Conservation (phyloP, 106 monocot species). For the Apostasia ramifera region DNA sequence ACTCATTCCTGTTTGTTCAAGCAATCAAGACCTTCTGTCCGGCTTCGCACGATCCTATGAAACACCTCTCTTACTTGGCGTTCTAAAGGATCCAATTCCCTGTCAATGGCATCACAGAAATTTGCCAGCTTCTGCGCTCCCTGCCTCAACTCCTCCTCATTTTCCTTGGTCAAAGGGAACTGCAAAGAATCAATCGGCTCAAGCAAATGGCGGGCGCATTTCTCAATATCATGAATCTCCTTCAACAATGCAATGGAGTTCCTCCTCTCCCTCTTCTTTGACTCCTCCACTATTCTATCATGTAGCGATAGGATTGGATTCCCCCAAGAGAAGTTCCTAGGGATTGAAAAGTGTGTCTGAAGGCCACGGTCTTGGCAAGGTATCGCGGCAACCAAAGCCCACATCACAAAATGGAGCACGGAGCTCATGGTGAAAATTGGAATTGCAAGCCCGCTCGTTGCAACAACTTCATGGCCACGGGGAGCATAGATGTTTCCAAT, state of each 20-base stretch:
- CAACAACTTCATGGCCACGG: conserved; percentile 27
- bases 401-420: conserved; percentile 46
- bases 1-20: conserved; percentile 4
- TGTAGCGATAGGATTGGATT: conserved; percentile 21
- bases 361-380: conserved; percentile 68
- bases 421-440: conserved; percentile 49
- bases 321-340: conserved; percentile 42
- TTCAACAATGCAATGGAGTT: conserved; percentile 41
- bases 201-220: conserved; percentile 22
- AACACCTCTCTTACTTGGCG: conserved; percentile 64
- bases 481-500: conserved; percentile 45
- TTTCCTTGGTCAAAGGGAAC: conserved; percentile 38
- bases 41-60: conserved; percentile 43
- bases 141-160: conserved; percentile 39
- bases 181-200: conserved; percentile 38
- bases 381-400: conserved; percentile 49
- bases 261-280: conserved; percentile 56
- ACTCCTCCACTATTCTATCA: conserved; percentile 50
- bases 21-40: conserved; percentile 51
- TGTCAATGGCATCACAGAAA: conserved; percentile 33
- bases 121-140: conserved; percentile 18
- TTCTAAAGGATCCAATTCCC: conserved; percentile 51
- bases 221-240: conserved; percentile 55
- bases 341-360: conserved; percentile 40
- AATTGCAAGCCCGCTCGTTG: conserved; percentile 27